Base-by-base conservation (phyloP, 441 rosid species). In the Corymbia calophylla region DNA sequence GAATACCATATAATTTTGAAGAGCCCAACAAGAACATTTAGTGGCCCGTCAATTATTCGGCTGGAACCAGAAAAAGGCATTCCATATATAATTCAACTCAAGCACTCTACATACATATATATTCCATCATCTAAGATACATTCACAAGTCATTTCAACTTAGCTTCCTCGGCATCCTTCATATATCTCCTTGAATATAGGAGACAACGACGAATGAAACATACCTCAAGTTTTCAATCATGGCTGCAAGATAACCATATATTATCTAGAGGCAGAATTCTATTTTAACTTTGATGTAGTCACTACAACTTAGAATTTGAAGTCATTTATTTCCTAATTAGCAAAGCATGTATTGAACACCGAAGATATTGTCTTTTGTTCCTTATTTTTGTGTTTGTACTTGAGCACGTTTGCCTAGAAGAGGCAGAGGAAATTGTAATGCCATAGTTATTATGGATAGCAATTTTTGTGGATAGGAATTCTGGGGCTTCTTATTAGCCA, bases 181-280 rank as follows among this genome's bases (percentile, higher is more conserved):
- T 58, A 58, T 58, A 60, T 60, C 31, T 27, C 66, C 17, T 60
- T 4, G 8, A 27, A 60, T 60, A 60, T 60, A 12, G 27, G 66
- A 60, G 31, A 60, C 17, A 60, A 27, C 0, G 66, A 60, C 2
- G 1, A 60, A 1, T 13, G 0, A 60, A n/a, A 5, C 66, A 27
- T 11, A 60, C 27, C 16, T 12, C 17, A 29, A 60, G 66, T 7
- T 60, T 60, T 60, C 13, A 1, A 60, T 27, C 66, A 27, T 5
- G 66, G 31, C 27, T 3, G 8, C 31, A 12, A 60, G 31, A 27
- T 29, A 60, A 64, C n/a, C 70, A 14, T 64, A 64, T 64, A 15
- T 64, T 64, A 13, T 64, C 70, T 7, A 64, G 10, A 14, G 19
- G 70, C 70, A 64, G n/a, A 64, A 64, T n/a, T 64, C 35, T 64